A percentile compares a stretch with the other conserved stretches of the same genome.
Evolutionary conservation across 1,139 yeast species (phyloP).

Genomic region (Taphrina betulina): DNA sequence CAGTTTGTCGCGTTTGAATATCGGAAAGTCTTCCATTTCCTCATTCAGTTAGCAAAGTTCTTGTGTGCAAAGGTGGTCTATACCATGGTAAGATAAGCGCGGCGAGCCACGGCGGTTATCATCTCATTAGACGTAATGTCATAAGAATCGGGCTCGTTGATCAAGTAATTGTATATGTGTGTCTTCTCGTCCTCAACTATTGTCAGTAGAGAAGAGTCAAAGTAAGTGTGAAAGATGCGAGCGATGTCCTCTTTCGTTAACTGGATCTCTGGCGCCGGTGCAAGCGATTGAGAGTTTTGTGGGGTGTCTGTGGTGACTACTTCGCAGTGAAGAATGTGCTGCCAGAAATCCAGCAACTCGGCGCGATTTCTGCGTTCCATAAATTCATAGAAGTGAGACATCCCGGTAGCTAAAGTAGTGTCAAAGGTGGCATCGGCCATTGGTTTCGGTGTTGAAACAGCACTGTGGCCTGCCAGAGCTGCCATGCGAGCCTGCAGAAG

Average conservation of each 20-base stretch:
- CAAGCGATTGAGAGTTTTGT: background rate
- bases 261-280: background rate
- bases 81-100: slow-evolving; percentile 31
- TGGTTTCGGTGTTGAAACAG: background rate
- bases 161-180: slow-evolving; percentile 5
- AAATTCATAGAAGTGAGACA: background rate
- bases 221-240: slow-evolving; percentile 3
- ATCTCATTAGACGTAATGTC: slow-evolving; percentile 36
- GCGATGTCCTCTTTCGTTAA: slow-evolving; percentile 8
- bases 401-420: slow-evolving; percentile 1
- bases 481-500: slow-evolving; percentile 16
- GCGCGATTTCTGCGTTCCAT: slow-evolving; percentile 5
- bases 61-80: slow-evolving; percentile 32
- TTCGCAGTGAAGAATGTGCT: background rate
- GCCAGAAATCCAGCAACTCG: slow-evolving; percentile 19
- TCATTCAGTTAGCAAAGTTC: slow-evolving; percentile 34
- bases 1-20: slow-evolving; percentile 35
- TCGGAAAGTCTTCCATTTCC: slow-evolving; percentile 47
- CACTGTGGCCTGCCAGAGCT: background rate
- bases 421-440: slow-evolving; percentile 7
- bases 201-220: slow-evolving; percentile 9
- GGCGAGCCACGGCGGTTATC: slow-evolving; percentile 40
- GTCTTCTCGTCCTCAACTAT: slow-evolving; percentile 11
- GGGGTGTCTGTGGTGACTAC: background rate
- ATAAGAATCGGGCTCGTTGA: slow-evolving; percentile 37